Percentiles rank a stretch among this genome's conserved stretches.
Conservation (phyloP, 1,284 basidiomycete species). For the Puccinia novopanici region DNA sequence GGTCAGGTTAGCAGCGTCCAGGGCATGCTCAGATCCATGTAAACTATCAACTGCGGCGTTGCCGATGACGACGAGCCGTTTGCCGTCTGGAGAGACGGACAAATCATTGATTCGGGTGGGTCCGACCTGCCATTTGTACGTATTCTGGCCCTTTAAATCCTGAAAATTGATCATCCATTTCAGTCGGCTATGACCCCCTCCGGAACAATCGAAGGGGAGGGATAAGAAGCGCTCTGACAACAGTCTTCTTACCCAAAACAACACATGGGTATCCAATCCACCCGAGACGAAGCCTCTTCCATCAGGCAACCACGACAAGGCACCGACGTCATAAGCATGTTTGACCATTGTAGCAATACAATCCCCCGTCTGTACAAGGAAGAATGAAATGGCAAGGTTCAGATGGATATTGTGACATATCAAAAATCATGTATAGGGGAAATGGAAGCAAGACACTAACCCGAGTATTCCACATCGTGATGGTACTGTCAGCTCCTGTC, state of each 20-base stretch:
- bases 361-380: slow-evolving; percentile 67
- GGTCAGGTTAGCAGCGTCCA: not conserved
- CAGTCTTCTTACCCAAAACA: slow-evolving; percentile 73
- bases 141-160: slow-evolving; percentile 73
- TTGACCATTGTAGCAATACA: slow-evolving; percentile 69
- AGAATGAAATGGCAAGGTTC: not conserved
- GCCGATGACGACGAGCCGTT: slow-evolving; percentile 78
- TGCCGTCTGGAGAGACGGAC: slow-evolving; percentile 80
- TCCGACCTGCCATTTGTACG: slow-evolving; percentile 71
- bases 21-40: slow-evolving; percentile 12
- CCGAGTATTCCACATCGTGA: slow-evolving; percentile 84
- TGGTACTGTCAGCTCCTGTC: slow-evolving; percentile 73
- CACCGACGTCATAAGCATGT: slow-evolving; percentile 81
- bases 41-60: slow-evolving; percentile 55
- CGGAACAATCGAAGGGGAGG: not conserved
- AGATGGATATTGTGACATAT: not conserved
- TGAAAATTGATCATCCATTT: slow-evolving; percentile 56
- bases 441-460: slow-evolving; percentile 62
- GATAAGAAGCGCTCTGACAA: not conserved
- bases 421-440: not conserved
- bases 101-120: slow-evolving; percentile 85
- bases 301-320: slow-evolving; percentile 84
- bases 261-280: slow-evolving; percentile 81
- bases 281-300: slow-evolving; percentile 86
- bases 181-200: not conserved